Percentiles rank a stretch among this genome's conserved stretches.
These are phyloP conservation scores for Tardiomyces blankii DNA, from an alignment of 1,139 yeast genomes.

Conservation along the genomic window DNA sequence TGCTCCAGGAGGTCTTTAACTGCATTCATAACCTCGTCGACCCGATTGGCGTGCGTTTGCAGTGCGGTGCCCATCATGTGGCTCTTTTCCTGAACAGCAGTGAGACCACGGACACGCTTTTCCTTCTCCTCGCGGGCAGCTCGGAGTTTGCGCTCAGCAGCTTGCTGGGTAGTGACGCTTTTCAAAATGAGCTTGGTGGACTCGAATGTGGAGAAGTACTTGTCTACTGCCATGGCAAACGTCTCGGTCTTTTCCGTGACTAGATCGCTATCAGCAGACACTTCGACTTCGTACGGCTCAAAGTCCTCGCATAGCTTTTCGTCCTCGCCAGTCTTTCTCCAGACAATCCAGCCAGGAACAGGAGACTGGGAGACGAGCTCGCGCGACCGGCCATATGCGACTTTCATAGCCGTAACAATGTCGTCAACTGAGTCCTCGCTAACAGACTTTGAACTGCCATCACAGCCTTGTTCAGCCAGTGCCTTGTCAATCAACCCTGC, in stretches of 20 bases:
- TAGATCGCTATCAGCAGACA: slow-evolving; percentile 17
- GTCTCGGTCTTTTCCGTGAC: slow-evolving; percentile 31
- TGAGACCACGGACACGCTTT: slow-evolving; percentile 57
- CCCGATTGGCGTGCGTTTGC: slow-evolving; percentile 55
- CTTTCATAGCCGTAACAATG: background rate
- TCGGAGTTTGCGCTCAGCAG: slow-evolving; percentile 63
- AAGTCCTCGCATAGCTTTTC: slow-evolving; percentile 63
- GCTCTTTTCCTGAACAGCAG: slow-evolving; percentile 53
- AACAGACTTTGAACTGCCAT: slow-evolving; percentile 26
- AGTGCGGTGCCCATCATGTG: slow-evolving; percentile 64
- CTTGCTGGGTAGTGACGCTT: slow-evolving; percentile 64
- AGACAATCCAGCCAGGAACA: slow-evolving; percentile 53
- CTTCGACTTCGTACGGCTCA: slow-evolving; percentile 66
- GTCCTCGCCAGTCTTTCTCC: slow-evolving; percentile 43
- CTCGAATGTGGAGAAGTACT: slow-evolving; percentile 75
- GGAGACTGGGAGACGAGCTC: slow-evolving; percentile 21
- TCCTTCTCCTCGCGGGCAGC: slow-evolving; percentile 67
- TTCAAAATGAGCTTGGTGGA: slow-evolving; percentile 64
- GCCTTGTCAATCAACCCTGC: slow-evolving; percentile 62
- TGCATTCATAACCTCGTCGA: slow-evolving; percentile 60
- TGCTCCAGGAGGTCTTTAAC: slow-evolving; percentile 61
- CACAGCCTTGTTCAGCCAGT: slow-evolving; percentile 36
- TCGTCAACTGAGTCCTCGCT: slow-evolving; percentile 12
- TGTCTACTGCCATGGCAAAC: slow-evolving; percentile 73
- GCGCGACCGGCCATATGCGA: slow-evolving; percentile 33